Evolutionary conservation across 2,329 filamentous ascomycete genomes (phyloP).

Genomic region (Calonectria ilicicola): DNA sequence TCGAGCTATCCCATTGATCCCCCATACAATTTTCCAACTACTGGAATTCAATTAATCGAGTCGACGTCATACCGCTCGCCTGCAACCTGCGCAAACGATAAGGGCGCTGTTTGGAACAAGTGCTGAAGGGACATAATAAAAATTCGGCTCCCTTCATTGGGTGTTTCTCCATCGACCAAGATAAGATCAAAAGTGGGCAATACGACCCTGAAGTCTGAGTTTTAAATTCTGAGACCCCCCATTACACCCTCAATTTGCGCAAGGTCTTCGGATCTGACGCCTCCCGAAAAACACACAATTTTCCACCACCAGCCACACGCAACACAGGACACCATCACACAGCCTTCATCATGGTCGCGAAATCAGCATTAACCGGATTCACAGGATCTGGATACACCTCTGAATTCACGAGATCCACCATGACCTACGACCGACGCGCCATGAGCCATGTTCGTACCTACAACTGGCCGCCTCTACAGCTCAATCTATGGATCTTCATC

Average conservation of each 20-base stretch:
- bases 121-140: not conserved
- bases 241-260: not conserved
- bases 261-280: not conserved
- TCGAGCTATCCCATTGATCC: not conserved
- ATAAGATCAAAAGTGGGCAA: not conserved
- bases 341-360: slow-evolving; percentile 42
- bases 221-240: not conserved
- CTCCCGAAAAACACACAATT: not conserved
- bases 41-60: not conserved
- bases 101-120: not conserved
- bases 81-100: slow-evolving; percentile 4
- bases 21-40: not conserved
- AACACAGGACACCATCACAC: not conserved
- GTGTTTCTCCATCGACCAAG: not conserved
- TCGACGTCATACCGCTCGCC: slow-evolving; percentile 7
- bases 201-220: not conserved
- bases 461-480: slow-evolving; percentile 76
- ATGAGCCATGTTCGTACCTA: slow-evolving; percentile 67
- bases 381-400: slow-evolving; percentile 42
- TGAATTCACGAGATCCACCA: slow-evolving; percentile 51
- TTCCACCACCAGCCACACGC: not conserved
- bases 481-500: slow-evolving; percentile 76
- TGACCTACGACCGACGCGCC: slow-evolving; percentile 57
- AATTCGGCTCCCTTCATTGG: not conserved
- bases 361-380: slow-evolving; percentile 41